These are phyloP conservation scores for Aurifilum marmelostoma DNA, from an alignment of 2,329 filamentous ascomycete genomes.

Conservation along the genomic window DNA sequence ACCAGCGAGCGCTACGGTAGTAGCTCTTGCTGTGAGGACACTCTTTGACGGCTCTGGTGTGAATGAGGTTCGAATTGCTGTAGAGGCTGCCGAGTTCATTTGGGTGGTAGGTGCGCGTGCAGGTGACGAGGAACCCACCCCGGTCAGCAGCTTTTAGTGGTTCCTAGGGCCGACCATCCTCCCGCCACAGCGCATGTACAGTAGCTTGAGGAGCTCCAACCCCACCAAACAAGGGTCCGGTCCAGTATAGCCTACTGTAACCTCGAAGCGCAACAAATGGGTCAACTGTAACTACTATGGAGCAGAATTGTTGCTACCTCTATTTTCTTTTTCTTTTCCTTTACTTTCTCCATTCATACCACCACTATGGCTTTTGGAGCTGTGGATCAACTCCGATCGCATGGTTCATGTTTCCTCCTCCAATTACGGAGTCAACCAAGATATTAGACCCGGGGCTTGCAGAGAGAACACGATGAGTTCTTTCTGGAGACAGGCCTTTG, in stretches of 20 bases:
- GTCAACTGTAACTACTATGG: not conserved
- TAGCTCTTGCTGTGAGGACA: not conserved
- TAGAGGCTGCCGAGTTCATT: not conserved
- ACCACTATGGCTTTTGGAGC: too few relatives aligned
- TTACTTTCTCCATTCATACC: not conserved
- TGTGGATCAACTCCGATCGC: not conserved
- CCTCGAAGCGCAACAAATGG: not conserved
- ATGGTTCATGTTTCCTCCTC: not conserved
- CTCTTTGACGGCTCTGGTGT: not conserved
- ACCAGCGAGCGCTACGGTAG: not conserved
- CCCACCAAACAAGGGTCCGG: not conserved
- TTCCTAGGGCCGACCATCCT: not conserved
- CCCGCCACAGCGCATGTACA: not conserved
- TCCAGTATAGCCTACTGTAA: not conserved
- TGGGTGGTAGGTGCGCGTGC: not conserved
- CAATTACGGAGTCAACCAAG: not conserved
- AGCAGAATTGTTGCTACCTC: not conserved
- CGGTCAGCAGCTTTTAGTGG: not conserved
- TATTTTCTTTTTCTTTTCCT: not conserved
- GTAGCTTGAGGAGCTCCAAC: not conserved
- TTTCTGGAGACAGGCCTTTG: not conserved
- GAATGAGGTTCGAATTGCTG: not conserved
- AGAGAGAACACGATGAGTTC: not conserved
- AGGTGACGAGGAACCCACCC: not conserved
- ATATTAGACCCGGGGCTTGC: not conserved